Base-by-base conservation (phyloP, 1,284 basidiomycete species). In the Pterulicium gracile region DNA sequence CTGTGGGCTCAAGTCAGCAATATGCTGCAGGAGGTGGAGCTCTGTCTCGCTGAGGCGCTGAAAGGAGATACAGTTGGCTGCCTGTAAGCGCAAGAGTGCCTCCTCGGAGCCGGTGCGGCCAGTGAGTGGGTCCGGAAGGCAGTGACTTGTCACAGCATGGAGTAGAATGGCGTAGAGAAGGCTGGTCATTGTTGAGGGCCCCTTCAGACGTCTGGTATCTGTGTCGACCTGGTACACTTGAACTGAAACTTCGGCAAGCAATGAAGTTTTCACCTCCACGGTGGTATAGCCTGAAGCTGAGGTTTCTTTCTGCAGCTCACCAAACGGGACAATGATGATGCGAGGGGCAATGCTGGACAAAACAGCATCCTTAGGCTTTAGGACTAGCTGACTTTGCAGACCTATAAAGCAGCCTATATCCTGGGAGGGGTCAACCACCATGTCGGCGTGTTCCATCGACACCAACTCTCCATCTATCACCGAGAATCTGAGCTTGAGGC, bases 341-440 rank as follows among this genome's bases (percentile, higher is more conserved):
- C n/a, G 27, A 32, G 10, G 7, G 27, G n/a, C 7, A n/a, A n/a
- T n/a, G n/a, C n/a, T n/a, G n/a, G n/a, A n/a, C n/a, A n/a, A n/a
- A n/a, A n/a, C n/a, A n/a, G n/a, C n/a, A n/a, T n/a, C n/a, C n/a
- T n/a, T n/a, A n/a, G n/a, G n/a, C n/a, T n/a, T 32, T 7, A 75
- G 61, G 2, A 73, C 58, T 0, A 75, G 61, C 42, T 63, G 61
- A 45, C 59, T 68, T 2, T 44, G 35, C 3, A 76, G 52, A 4
- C 70, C 70, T 24, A 67, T 56, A 49, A 72, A 56, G 53, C 10
- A 48, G 19, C 7, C 71, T 45, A 2, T 52, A 14, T 1, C 49
- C 45, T 59, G 59, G 52, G 18, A 54, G n/a, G 20, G 39, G 49
- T 53, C n/a, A 14, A 55, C 42, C 52, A 54, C 4, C 2, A n/a